Base-by-base conservation (phyloP, 139 green algal genomes). In the Micractinium sp. region DNA sequence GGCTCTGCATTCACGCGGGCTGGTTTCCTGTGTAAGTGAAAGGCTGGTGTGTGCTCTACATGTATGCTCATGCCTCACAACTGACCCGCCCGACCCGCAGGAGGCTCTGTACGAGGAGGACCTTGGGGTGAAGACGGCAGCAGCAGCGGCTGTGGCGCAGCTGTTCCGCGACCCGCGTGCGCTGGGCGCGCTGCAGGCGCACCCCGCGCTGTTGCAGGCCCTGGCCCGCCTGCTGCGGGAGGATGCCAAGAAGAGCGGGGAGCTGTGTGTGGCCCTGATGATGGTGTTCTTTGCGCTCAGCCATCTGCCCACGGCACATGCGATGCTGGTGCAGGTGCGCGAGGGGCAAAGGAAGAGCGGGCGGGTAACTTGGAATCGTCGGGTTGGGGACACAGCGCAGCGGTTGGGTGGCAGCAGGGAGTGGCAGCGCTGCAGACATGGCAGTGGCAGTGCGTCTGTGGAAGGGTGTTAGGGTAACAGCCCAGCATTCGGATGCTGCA, bases 101-200 rank as follows among this genome's bases (percentile, higher is more conserved):
- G 95, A 96, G 90, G 92, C 89, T 3, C 91, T 98, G 88, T 98
- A 98, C 85, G 95, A 97, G 81, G 96, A 98, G 79, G 93, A 96
- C 31, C 90, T 96, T 71, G 80, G 86, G 9, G 87, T 92, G 41
- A 97, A 96, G 89, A 86, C 96, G 38, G 76, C 82, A 3, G 95
- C 95, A 27, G 94, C 94, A 9, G 93, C 90, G 35, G 94, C 94
- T 82, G 93, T 97, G 33, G 90, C 91, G 15, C 91, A 94, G 86
- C 94, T 97, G 12, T 96, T 97, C 87, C 74, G 91, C 3, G 91
- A 94, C 61, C 92, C 93, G 0, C 81, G 92, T 53, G 88, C 96
- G 82, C 91, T 96, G n/a, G 88, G 94, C 89, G 77, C 67, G 23
- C 92, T 98, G 85, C 90, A 97, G 39, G 85, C 82, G 29, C 95